A percentile compares a stretch with the other conserved stretches of the same genome.
Conservation (phyloP, 768 basidiomycete species). For the Termitomyces sp. region DNA sequence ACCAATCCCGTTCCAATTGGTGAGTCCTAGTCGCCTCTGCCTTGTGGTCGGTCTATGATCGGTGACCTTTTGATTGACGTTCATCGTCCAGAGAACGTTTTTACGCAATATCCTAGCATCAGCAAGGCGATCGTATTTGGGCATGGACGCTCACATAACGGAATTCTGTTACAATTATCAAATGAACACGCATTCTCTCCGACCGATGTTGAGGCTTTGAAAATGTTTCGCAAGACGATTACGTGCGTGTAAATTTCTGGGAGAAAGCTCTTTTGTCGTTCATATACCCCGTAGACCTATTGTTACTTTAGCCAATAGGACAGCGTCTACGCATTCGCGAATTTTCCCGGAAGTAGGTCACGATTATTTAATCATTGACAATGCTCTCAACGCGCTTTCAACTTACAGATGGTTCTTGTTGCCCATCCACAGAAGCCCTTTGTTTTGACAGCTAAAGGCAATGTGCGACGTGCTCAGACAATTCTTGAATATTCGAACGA, state of each 20-base stretch:
- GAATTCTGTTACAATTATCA: slow-evolving; percentile 1
- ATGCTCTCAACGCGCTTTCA: not conserved
- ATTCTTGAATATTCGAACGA: slow-evolving; percentile 33
- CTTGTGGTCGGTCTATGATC: not conserved
- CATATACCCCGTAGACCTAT: slow-evolving; percentile 24
- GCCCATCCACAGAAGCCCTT: slow-evolving; percentile 34
- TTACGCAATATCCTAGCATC: not conserved
- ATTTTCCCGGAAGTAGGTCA: slow-evolving; percentile 37
- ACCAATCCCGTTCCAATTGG: slow-evolving; percentile 9
- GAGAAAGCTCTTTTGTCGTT: not conserved
- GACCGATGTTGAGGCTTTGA: not conserved
- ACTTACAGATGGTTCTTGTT: slow-evolving; percentile 36
- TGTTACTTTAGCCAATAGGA: slow-evolving; percentile 32
- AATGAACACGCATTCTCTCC: not conserved
- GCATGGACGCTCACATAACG: not conserved
- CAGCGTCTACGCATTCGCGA: slow-evolving; percentile 38
- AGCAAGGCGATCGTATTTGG: slow-evolving; percentile 4
- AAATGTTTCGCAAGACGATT: slow-evolving; percentile 1
- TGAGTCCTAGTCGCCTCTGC: not conserved
- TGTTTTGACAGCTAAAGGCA: slow-evolving; percentile 35
- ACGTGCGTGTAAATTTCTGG: slow-evolving; percentile 1
- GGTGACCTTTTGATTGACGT: not conserved
- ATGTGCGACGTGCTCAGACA: slow-evolving; percentile 29
- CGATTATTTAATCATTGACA: not conserved
- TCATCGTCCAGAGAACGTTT: slow-evolving; percentile 1